Evolutionary conservation across 2,329 filamentous ascomycete species (phyloP).

Genomic region (Fusarium compactum): DNA sequence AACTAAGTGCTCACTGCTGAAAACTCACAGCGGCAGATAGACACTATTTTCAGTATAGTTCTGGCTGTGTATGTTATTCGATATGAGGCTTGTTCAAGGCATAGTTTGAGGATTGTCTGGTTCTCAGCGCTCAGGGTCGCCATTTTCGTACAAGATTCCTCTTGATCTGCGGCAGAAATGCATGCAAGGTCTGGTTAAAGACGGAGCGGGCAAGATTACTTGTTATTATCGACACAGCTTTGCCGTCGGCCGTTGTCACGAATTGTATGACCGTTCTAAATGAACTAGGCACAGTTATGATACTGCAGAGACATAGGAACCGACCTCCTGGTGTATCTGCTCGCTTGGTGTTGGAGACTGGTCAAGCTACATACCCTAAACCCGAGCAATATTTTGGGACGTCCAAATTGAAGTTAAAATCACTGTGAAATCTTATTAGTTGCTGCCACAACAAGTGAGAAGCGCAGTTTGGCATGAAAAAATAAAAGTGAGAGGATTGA

Average conservation of each 20-base stretch:
- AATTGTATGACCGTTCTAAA: background rate
- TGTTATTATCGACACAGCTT: background rate
- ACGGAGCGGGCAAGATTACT: background rate
- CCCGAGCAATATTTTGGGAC: background rate
- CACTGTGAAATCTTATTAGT: background rate
- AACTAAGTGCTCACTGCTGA: background rate
- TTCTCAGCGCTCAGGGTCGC: background rate
- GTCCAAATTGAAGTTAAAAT: background rate
- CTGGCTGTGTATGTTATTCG: background rate
- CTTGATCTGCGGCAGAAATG: background rate
- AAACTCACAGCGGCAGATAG: conserved; percentile 13
- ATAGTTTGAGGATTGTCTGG: background rate
- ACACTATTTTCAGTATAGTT: conserved; percentile 22
- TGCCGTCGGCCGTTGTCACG: background rate
- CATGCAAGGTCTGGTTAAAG: background rate
- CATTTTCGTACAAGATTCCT: background rate
- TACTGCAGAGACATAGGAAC: background rate
- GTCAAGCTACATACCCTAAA: background rate
- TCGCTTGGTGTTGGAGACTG: background rate
- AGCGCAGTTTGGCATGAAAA: background rate
- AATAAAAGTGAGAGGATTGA: too few species aligned
- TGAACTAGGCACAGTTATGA: background rate
- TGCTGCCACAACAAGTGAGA: too few species aligned
- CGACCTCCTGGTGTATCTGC: background rate
- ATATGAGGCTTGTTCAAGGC: background rate